phyloP scores from a whole-genome alignment of 176 grass and related monocot genomes.

The Otatea glauca region DNA sequence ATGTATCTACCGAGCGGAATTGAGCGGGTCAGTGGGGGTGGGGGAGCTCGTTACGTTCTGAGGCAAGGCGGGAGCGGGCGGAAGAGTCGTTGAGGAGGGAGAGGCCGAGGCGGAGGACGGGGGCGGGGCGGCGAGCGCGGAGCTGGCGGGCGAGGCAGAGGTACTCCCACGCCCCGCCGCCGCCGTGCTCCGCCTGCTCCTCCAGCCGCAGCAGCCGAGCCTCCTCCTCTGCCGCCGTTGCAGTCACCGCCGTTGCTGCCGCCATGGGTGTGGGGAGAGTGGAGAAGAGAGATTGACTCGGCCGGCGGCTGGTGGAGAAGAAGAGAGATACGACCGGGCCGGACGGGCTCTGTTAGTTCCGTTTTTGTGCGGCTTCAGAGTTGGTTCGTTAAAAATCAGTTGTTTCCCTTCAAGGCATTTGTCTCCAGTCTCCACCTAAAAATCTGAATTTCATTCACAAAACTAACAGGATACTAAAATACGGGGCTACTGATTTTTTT shows the following conservation, averaged over 20 bases:
- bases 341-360: not conserved
- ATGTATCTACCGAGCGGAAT: not conserved
- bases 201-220: constrained; percentile 69
- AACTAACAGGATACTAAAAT: too few relatives aligned
- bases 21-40: not conserved
- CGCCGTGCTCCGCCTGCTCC: constrained; percentile 83
- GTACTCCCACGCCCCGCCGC: constrained; percentile 96
- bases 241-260: constrained; percentile 48
- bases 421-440: too few relatives aligned
- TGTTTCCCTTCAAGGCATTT: not conserved
- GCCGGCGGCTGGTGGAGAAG: not conserved
- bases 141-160: constrained; percentile 88
- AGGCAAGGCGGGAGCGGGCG: constrained; percentile 72
- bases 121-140: constrained; percentile 72
- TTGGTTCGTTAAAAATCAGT: not conserved
- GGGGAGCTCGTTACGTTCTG: constrained; percentile 63
- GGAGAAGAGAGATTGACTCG: constrained; percentile 25
- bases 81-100: constrained; percentile 78
- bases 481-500: too few relatives aligned
- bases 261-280: constrained; percentile 40
- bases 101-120: constrained; percentile 83
- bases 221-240: constrained; percentile 65
- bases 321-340: not conserved
- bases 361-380: not conserved
- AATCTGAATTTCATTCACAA: too few relatives aligned